Conservation (phyloP, 192 early-diverging fungal species). For the Piromyces sp. region DNA sequence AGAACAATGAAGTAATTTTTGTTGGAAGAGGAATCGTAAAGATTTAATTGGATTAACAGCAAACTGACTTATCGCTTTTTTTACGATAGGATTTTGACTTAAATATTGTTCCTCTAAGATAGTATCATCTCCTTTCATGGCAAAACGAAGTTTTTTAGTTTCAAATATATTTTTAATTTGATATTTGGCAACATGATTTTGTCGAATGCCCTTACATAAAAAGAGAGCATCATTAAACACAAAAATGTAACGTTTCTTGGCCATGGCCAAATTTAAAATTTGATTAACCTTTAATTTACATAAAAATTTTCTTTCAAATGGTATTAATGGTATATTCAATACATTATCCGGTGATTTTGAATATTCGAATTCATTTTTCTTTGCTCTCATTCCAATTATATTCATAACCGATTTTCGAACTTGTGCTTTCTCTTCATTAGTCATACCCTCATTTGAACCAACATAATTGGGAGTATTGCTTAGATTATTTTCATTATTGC, state of each 20-base stretch:
- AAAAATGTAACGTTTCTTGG: not conserved
- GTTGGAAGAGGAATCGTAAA: conserved; percentile 34
- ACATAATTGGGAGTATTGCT: not conserved
- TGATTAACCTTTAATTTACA: not conserved
- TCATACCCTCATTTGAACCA: not conserved
- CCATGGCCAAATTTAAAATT: not conserved
- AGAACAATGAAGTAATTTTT: conserved; percentile 28
- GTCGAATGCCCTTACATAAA: not conserved
- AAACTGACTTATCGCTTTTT: conserved; percentile 38
- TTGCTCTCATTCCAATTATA: not conserved
- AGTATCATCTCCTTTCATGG: not conserved
- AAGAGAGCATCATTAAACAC: not conserved
- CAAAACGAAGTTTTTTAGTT: not conserved
- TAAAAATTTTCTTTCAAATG: not conserved
- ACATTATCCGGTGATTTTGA: not conserved
- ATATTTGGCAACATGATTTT: not conserved
- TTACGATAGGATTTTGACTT: conserved; percentile 21
- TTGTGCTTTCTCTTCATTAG: not conserved
- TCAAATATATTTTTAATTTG: not conserved
- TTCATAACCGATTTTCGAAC: not conserved
- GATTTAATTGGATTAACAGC: conserved; percentile 32
- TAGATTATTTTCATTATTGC: not conserved
- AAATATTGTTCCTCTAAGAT: not conserved
- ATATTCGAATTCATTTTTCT: not conserved
- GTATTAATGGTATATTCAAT: not conserved